Evolutionary conservation across 1,139 yeast genomes (phyloP), one percentile per base, ranked within the genome.

Genomic region (Debaryomyces subglobosus): DNA sequence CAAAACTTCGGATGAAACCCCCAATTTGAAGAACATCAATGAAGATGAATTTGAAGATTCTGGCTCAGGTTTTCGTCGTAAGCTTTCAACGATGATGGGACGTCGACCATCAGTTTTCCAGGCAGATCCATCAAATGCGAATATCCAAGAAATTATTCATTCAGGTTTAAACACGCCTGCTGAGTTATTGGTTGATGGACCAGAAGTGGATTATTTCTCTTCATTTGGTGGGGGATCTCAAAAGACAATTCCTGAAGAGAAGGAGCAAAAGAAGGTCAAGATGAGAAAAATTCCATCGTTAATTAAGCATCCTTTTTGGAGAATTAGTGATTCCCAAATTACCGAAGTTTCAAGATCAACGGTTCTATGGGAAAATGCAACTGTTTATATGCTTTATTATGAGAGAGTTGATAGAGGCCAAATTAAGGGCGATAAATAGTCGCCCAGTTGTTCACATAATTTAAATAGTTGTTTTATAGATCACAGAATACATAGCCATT

Each of bases 351-450:
- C 81, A n/a, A 67, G 73, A 12, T 68, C 72, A 1, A 81, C 85
- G 16, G 89, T 90, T 1, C 69, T 89, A 47, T 72, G 72, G 49
- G 96, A 90, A 60, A 82, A 82, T 34, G 73, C 84, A 13, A 89
- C 88, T 18, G 97, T 84, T 2, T 92, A 92, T 66, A 81, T 92
- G 86, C 69, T 92, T 50, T 86, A 88, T 60, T 92, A 89, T 61
- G 96, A 92, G 59, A 62, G 82, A 53, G 71, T 74, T 24, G 81
- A 77, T 49, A 59, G 64, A 50, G 61, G 59, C 34, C 59, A 56
- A 47, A 50, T 56, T 8, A 55, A 49, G 33, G 39, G 40, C 30
- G 35, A 41, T 27, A 37, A 35, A 24, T 45, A 47, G 20, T 32
- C 16, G 13, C 25, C 15, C 18, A 25, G 7, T 21, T 7, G 4